A percentile compares a stretch with the other conserved stretches of the same genome.
Evolutionary conservation across 164 flowering plant species (phyloP).

Genomic region (Buxus sempervirens): DNA sequence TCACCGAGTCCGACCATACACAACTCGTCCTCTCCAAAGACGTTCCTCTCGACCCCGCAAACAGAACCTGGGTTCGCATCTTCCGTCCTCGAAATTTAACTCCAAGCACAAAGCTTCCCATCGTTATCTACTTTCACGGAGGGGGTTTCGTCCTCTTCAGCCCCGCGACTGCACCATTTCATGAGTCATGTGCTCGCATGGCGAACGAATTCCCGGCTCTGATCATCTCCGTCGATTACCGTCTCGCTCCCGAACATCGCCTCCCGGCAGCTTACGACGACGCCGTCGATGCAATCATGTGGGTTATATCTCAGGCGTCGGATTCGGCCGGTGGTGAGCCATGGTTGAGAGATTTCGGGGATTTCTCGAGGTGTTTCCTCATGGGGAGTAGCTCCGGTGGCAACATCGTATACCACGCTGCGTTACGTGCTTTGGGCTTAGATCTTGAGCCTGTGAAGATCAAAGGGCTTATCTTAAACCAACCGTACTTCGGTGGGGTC

Average conservation of each 20-base stretch:
- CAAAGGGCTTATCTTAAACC: slow-evolving; percentile 45
- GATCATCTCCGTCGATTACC: slow-evolving; percentile 55
- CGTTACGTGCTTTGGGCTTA: slow-evolving; percentile 25
- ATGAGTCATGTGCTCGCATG: slow-evolving; percentile 35
- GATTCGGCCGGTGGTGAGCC: slow-evolving; percentile 26
- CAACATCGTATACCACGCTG: slow-evolving; percentile 52
- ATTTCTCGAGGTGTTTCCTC: slow-evolving; percentile 43
- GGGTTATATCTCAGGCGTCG: slow-evolving; percentile 38
- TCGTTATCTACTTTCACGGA: slow-evolving; percentile 58
- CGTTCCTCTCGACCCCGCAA: slow-evolving; percentile 39
- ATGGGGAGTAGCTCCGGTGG: slow-evolving; percentile 71
- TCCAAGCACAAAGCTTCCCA: slow-evolving; percentile 35
- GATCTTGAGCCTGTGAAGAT: slow-evolving; percentile 38
- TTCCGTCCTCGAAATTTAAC: slow-evolving; percentile 31
- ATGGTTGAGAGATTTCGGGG: slow-evolving; percentile 45
- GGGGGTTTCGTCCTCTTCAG: slow-evolving; percentile 58
- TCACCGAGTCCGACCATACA: background rate
- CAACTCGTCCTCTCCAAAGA: slow-evolving; percentile 36
- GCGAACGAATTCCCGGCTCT: slow-evolving; percentile 34
- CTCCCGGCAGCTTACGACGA: slow-evolving; percentile 73
- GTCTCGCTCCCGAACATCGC: slow-evolving; percentile 69
- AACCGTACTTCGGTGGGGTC: slow-evolving; percentile 51
- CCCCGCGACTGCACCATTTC: slow-evolving; percentile 26
- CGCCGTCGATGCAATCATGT: slow-evolving; percentile 45
- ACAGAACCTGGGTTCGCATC: slow-evolving; percentile 40